phyloP scores from a whole-genome alignment of 352 stramenopile species.

The Pythium rhizo-oryzae region DNA sequence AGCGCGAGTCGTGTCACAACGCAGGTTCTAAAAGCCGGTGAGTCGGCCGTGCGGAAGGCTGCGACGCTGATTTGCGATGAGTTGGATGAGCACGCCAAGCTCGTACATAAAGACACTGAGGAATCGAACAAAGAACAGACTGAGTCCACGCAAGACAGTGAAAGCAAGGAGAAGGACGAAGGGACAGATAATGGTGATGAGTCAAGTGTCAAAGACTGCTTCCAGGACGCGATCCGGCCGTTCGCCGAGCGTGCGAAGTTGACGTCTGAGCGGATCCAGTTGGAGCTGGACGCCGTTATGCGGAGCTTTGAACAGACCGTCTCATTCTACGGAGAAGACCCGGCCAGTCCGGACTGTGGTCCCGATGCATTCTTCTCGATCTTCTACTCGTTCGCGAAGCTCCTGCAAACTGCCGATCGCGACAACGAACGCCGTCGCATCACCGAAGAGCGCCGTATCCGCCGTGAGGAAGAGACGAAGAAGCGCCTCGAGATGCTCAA shows the following conservation, averaged over 20 bases:
- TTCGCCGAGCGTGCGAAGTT: conserved; percentile 72
- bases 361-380: conserved; percentile 86
- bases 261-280: conserved; percentile 56
- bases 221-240: conserved; percentile 75
- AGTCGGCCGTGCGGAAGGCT: conserved; percentile 73
- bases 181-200: conserved; percentile 20
- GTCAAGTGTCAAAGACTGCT: conserved; percentile 50
- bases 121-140: conserved; percentile 19
- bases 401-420: conserved; percentile 75
- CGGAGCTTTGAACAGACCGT: conserved; percentile 71
- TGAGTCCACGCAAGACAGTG: neutral
- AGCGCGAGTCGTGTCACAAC: conserved; percentile 76
- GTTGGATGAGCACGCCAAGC: conserved; percentile 67
- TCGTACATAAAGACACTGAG: conserved; percentile 28
- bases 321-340: conserved; percentile 77
- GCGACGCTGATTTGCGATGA: conserved; percentile 72
- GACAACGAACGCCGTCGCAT: conserved; percentile 88
- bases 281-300: conserved; percentile 61
- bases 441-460: conserved; percentile 73
- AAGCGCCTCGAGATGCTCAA: conserved; percentile 82
- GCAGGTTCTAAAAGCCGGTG: conserved; percentile 78
- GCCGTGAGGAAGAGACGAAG: conserved; percentile 77
- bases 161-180: neutral
- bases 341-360: conserved; percentile 60
- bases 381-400: conserved; percentile 85